Evolutionary conservation across 352 stramenopile species (phyloP).

Genomic region (Pythium aquatile): DNA sequence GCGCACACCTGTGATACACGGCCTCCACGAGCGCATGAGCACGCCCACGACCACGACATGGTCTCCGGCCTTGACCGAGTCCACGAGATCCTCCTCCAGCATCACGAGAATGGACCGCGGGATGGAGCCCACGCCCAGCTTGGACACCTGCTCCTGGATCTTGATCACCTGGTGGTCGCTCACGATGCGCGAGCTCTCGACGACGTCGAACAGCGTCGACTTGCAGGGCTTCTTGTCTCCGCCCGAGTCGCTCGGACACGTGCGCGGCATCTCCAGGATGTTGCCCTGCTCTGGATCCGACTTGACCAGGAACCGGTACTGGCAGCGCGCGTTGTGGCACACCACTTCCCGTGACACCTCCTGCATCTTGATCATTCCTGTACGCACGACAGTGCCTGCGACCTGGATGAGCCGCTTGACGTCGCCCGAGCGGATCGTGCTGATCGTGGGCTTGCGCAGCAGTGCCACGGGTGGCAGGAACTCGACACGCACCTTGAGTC

Average conservation of each 20-base stretch:
- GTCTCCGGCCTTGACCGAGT: conserved; percentile 93
- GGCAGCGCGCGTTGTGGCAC: conserved; percentile 78
- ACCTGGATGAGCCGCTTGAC: conserved; percentile 89
- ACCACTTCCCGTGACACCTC: conserved; percentile 86
- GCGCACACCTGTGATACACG: conserved; percentile 69
- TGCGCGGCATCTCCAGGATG: conserved; percentile 71
- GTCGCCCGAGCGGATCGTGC: conserved; percentile 86
- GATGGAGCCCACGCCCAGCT: conserved; percentile 90
- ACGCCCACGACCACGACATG: conserved; percentile 93
- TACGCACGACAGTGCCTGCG: conserved; percentile 88
- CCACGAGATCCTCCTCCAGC: conserved; percentile 86
- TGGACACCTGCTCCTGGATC: conserved; percentile 95
- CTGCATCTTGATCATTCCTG: conserved; percentile 92
- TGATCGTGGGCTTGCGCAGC: conserved; percentile 86
- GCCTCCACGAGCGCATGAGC: conserved; percentile 93
- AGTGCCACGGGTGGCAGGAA: conserved; percentile 87
- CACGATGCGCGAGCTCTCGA: conserved; percentile 52
- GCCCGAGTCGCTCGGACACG: conserved; percentile 9
- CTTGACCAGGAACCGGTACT: conserved; percentile 78
- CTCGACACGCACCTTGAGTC: conserved; percentile 88
- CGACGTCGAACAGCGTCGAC: conserved; percentile 67
- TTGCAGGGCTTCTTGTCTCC: conserved; percentile 66
- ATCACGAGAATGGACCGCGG: conserved; percentile 94
- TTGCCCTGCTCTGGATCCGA: conserved; percentile 92
- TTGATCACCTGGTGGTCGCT: conserved; percentile 93